Base-by-base conservation (phyloP, 2,329 filamentous ascomycete species). In the Epichloe sp. region DNA sequence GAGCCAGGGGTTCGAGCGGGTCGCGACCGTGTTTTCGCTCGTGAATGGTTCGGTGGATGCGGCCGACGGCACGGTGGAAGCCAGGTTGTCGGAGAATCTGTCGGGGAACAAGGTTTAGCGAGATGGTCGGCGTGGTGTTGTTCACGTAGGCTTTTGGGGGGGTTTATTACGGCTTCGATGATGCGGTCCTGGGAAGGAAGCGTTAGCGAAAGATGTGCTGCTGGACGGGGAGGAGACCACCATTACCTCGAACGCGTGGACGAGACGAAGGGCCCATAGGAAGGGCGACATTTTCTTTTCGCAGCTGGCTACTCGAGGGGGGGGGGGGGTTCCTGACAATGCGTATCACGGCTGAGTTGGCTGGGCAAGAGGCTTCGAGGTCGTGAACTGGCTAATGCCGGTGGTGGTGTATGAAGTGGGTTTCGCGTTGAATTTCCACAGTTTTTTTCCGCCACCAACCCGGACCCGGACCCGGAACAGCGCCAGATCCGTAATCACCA, bases 21-120 rank as follows among this genome's bases (percentile, higher is more conserved):
- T 75, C 67, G 23, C 73, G 69, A 10, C 76, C 76, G 54, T 78
- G 55, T 44, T 69, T 67, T 17, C 64, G 60, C 54, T 78, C 74
- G 57, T 79, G 63, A 38, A 79, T 68, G 3, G 61, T 65, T 14
- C 69, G 68, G 53, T 79, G 76, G 36, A 79, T 73, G n/a, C 70
- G 67, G 7, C 72, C 72, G 40, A 79, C 76, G 3, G 68, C 69
- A 54, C 70, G 70, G 54, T 79, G 76, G 58, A 78, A 79, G 8
- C 66, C 64, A 1, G 74, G 75, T 15, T 69, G 74, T 23, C 68
- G 66, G 15, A 79, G 71, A 50, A 79, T 72, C 72, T 76, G 43
- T 6, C 14, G 37, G 4, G 21, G 19, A 35, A 4, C 4, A 15
- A 2, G 1, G 4, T 50, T 55, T 48, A 56, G 55, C 44, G 44